Evolutionary conservation across 2,329 filamentous ascomycete species (phyloP), one percentile per base, ranked within the genome.

Genomic region (Nigrospora oryzae): DNA sequence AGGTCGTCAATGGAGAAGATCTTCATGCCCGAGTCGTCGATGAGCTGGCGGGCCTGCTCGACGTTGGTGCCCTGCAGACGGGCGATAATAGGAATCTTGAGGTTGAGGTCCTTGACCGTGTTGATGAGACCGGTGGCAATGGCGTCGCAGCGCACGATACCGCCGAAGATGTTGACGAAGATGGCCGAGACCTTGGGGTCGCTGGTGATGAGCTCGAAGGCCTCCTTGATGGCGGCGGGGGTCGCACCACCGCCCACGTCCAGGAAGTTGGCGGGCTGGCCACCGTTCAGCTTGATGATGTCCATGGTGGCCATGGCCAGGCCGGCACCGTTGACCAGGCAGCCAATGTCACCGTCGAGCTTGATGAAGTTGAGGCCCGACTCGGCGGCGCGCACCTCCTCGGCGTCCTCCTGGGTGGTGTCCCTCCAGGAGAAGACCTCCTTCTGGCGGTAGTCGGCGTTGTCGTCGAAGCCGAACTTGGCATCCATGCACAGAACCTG

Each of bases 271-370:
- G 93, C 93, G 51, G 93, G 93, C 63, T 81, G 76, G 53, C 93
- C 93, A 58, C 93, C 93, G 73, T 97, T 98, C 52, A 98, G 81
- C 83, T 98, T 97, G 81, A 98, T 98, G 69, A 98, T 97, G 70
- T 98, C 93, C 93, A 98, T 98, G 66, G 93, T 98, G 52, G 93
- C 93, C 93, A 98, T 98, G 71, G 93, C 93, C 56, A 98, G 86
- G 74, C 93, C 93, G 61, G 93, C 93, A 66, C 93, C 93, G 75
- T 98, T 98, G 75, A 98, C 93, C 58, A 97, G 79, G 77, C 93
- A 98, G 70, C 93, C 93, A 66, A 98, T 98, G 66, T 98, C 93
- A 66, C 93, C 93, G 64, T 97, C 93, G 50, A 98, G 85, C 82
- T 98, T 98, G 80, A 98, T 98, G 76, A 98, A 98, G 83, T 98